These are phyloP conservation scores for Trametes versicolor DNA, from an alignment of 1,284 basidiomycete species.

Conservation along the genomic window DNA sequence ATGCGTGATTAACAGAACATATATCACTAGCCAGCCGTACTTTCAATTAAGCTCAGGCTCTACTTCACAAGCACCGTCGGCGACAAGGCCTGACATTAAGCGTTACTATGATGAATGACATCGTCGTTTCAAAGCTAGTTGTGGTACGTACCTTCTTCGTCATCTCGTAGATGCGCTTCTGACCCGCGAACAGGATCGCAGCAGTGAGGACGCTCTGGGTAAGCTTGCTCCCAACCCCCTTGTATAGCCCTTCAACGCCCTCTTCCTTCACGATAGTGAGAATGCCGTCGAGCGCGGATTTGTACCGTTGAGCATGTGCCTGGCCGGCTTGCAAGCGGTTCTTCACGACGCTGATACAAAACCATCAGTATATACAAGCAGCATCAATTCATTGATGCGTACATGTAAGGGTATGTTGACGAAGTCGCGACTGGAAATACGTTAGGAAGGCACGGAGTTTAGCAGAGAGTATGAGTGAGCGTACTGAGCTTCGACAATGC, in stretches of 20 bases:
- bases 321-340: slow-evolving; percentile 84
- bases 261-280: slow-evolving; percentile 79
- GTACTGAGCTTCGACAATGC: slow-evolving; percentile 87
- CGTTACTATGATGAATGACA: background rate
- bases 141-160: slow-evolving; percentile 60
- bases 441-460: background rate
- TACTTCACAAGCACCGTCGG: slow-evolving; percentile 29
- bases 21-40: background rate
- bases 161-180: slow-evolving; percentile 79
- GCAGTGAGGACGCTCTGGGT: slow-evolving; percentile 91
- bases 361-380: background rate
- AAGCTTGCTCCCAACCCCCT: slow-evolving; percentile 87
- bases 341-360: slow-evolving; percentile 74
- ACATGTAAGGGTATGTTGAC: slow-evolving; percentile 85
- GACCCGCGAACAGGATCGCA: slow-evolving; percentile 88
- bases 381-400: slow-evolving; percentile 32
- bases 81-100: slow-evolving; percentile 21
- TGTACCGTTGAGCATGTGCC: slow-evolving; percentile 68
- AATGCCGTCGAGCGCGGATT: slow-evolving; percentile 76
- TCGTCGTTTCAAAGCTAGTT: background rate
- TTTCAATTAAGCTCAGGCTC: no score
- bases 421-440: slow-evolving; percentile 70
- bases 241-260: slow-evolving; percentile 85
- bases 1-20: background rate
- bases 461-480: slow-evolving; percentile 33